Conservation (phyloP, 768 basidiomycete species). For the Serendipita sp. region DNA sequence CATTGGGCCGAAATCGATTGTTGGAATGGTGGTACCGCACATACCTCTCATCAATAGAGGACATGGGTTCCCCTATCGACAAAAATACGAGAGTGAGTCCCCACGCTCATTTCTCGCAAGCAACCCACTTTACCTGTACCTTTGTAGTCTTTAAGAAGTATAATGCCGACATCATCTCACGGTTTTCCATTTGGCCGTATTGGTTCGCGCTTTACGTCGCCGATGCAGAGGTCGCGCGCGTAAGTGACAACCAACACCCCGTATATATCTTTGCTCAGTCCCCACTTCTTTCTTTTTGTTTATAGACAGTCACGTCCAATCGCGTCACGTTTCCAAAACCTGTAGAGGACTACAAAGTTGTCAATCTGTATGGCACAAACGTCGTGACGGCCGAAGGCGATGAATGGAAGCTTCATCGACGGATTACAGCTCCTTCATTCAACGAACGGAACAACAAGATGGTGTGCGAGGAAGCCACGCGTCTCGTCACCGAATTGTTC, state of each 20-base stretch:
- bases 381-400: neutral
- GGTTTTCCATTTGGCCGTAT: neutral
- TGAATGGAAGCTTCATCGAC: neutral
- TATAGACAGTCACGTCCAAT: neutral
- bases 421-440: neutral
- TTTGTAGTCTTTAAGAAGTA: neutral
- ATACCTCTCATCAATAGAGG: too few species aligned
- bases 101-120: too few species aligned
- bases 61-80: too few species aligned
- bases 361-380: neutral
- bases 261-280: too few species aligned
- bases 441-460: conserved; percentile 24
- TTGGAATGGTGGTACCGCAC: too few species aligned
- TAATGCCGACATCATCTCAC: neutral
- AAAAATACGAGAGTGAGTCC: too few species aligned
- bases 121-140: too few species aligned
- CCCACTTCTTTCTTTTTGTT: too few species aligned
- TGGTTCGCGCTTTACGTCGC: neutral
- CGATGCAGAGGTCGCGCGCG: neutral
- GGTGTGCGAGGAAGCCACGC: conserved; percentile 33
- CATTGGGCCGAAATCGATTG: too few species aligned
- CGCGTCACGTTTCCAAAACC: neutral
- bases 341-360: neutral
- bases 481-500: conserved; percentile 31
- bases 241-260: neutral